Evolutionary conservation across 1,284 basidiomycete genomes (phyloP), one percentile per base, ranked within the genome.

Genomic region (Puccinia sorghi): DNA sequence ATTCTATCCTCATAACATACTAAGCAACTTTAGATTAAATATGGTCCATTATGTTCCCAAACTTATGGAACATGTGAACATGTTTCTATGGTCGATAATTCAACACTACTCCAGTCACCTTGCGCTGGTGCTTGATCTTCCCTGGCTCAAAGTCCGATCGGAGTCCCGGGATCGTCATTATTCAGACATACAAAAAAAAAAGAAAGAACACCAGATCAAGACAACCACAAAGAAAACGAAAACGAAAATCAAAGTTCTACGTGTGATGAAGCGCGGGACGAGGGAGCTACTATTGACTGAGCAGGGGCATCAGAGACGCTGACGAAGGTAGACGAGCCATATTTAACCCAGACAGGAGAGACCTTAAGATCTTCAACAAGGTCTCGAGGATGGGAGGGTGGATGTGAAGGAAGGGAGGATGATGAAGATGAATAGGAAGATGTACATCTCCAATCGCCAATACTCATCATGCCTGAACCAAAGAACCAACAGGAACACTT

Each of bases 391-490:
- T 56, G 8, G 13, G 50, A 52, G 8, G 7, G 25, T 25, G 7
- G 54, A 56, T 27, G 25, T 25, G 17, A 8, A 54, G 50, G n/a
- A 54, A 22, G n/a, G n/a, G 20, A 27, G 57, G 27, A 15, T 13
- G 59, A 27, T 1, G 25, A 15, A 4, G 37, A 7, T 5, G 17
- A 37, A 13, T 61, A 61, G 5, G 59, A 61, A 13, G 63, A 32
- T 25, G 25, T 22, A 41, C 75, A 78, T 7, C 37, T 59, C 75
- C 75, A 78, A 12, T 25, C 13, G 13, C 67, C 67, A 2, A 71
- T 25, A 46, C 63, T 46, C 25, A 78, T 22, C 22, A 71, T 25
- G 0, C 56, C 67, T 9, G 64, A 50, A 3, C 54, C 46, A 41
- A 71, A 37, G 22, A 70, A 4, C 75, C 75, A 78, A 63, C 66